Percentiles rank a stretch among this genome's conserved stretches.
These are phyloP conservation scores for Dalbergia cochinchinensis DNA, from an alignment of 306 rosid species.

Conservation along the genomic window DNA sequence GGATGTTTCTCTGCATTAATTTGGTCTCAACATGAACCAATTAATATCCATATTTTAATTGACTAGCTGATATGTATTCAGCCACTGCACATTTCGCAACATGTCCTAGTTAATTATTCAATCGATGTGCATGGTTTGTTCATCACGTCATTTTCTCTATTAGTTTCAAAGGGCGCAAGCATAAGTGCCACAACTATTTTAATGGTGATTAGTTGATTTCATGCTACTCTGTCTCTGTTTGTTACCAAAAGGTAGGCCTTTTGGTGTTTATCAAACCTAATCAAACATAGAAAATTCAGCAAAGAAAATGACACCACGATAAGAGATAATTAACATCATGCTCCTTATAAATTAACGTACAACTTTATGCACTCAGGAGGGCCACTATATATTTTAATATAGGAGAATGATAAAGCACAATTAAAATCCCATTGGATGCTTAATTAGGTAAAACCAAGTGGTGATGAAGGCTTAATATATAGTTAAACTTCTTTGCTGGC, in stretches of 20 bases:
- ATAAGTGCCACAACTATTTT: constrained; percentile 26
- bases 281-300: constrained; percentile 33
- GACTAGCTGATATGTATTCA: not conserved
- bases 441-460: constrained; percentile 44
- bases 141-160: constrained; percentile 26
- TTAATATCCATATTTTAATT: not conserved
- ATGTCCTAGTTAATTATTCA: not conserved
- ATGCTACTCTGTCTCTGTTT: constrained; percentile 29
- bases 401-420: not conserved
- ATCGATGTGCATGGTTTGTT: constrained; percentile 23
- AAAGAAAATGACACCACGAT: constrained; percentile 39
- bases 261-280: constrained; percentile 46
- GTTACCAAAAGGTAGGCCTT: constrained; percentile 47
- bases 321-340: constrained; percentile 2
- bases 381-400: constrained; percentile 11
- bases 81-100: constrained; percentile 5
- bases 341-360: constrained; percentile 21
- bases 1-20: too few species aligned
- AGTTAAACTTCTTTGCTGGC: constrained; percentile 26
- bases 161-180: not conserved
- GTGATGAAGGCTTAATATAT: not conserved
- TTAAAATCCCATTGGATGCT: constrained; percentile 23
- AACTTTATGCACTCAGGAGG: not conserved
- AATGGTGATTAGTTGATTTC: constrained; percentile 15
- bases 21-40: not conserved